Evolutionary conservation across 305 asterid species (phyloP), one percentile per base, ranked within the genome.

Genomic region (Solanum chacoense): DNA sequence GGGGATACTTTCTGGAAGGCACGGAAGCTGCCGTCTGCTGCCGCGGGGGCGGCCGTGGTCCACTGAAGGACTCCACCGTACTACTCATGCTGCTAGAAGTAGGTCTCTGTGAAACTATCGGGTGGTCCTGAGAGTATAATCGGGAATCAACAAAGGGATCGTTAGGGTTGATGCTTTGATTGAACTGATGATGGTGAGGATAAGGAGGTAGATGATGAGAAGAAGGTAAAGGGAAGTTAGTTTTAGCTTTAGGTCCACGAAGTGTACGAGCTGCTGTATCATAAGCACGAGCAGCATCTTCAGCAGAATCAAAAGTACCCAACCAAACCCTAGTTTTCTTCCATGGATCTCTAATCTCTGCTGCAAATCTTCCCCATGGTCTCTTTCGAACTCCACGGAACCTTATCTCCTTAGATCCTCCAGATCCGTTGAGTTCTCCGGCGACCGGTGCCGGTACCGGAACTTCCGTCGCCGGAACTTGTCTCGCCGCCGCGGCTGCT

Each of bases 41-140:
- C 89, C 73, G 80, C 13, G 85, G 90, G 18, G 38, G 85, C 38
- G 85, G 91, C 86, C 92, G 87, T 4, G 95, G 95, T 31, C 94
- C 93, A 81, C 94, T 93, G 76, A 93, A 93, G 7, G 93, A 92
- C 90, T 93, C 95, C 38, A 93, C 94, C 20, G 95, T 93, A 85
- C 94, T 92, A 90, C 95, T 93, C 95, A 92, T 91, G 22, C 94
- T 86, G 89, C 93, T 91, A 26, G 92, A 88, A 8, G 92, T 88
- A 0, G 92, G 93, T 74, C 93, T 88, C 81, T 88, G 89, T 10
- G 88, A 31, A 79, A 88, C 73, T 8, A 90, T 69, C 83, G 83
- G 92, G 24, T 88, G 88, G 12, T 88, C 89, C 76, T 83, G 90
- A 55, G 79, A 50, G 87, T 90, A 90, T 16, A 81, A 74, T 26